Base-by-base conservation (phyloP, 2,329 filamentous ascomycete species). In the Pestalotiopsis fici region DNA sequence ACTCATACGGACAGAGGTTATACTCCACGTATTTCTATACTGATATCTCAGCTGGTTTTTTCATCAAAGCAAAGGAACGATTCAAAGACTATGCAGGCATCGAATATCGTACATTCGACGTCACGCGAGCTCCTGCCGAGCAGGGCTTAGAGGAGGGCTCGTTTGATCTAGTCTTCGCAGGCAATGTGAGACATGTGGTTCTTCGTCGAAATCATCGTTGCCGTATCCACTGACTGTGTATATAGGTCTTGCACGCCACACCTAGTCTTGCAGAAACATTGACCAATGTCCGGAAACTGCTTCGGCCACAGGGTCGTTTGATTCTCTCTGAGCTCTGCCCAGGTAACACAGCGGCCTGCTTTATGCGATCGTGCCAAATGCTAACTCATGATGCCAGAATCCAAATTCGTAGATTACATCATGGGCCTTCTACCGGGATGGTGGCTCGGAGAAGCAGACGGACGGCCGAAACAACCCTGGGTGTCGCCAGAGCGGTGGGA, bases 211-310 rank as follows among this genome's bases (percentile, higher is more conserved):
- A 50, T 50, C 18, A 43, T 13, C 35, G 21, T 39, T 23, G 12
- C 21, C n/a, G 4, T 15, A 47, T 63, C 37, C 43, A 50, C 43
- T 50, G 43, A 50, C 43, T 50, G 43, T 7, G 43, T 50, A 50
- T 50, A 21, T 21, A 65, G 62, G 62, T 72, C 39, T 57, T 73
- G 21, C 71, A 73, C 64, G 71, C 71, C 5, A 73, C 71, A 6
- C 39, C 61, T 13, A 62, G 31, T 7, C n/a, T 73, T 2, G 21
- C 59, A 5, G 13, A 66, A 9, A 70, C 71, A 3, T 23, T 73
- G 25, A 50, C 13, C 39, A 21, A 70, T 70, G 47, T 55, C 66
- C 21, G 64, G 13, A 63, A 27, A n/a, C 64, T 73, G 15, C 59
- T 73, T 4, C 63, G 63, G 37, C 69, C 69, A 15, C 63, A 56